Evolutionary conservation across 352 stramenopile species (phyloP), one percentile per base, ranked within the genome.

Genomic region (Phytophthora sp.): DNA sequence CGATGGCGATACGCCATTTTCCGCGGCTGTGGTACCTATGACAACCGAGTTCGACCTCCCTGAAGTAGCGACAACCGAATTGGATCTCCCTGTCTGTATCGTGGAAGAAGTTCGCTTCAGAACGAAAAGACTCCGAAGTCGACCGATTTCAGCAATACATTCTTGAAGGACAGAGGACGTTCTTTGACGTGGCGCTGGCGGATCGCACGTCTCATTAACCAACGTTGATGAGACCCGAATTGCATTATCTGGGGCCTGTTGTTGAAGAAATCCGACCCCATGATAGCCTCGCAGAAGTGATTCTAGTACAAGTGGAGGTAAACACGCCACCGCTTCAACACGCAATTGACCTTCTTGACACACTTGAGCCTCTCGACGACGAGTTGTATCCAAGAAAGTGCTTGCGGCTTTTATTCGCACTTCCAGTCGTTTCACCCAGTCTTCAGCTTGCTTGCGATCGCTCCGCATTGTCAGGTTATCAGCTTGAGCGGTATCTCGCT

Each of bases 211-310:
- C 18, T 29, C 52, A 35, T 18, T 8, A 16, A 41, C 11, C 21
- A 49, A 23, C 12, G 7, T 27, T 2, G 45, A 13, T 15, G 13
- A 26, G 21, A n/a, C 24, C 16, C 39, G 31, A 33, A 23, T 1
- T 47, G 65, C 54, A 20, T 39, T 21, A 41, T 18, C 6, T 33
- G 50, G 39, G 13, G 29, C 38, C 9, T 86, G 71, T 64, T 93
- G 84, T 33, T n/a, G n/a, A n/a, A 90, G 59, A 33, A 86, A 93
- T 0, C 84, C 84, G 31, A 89, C 71, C 38, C 67, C 78, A 60
- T 90, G 79, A 41, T 84, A 88, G 9, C 76, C 76, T 9, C 84
- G 76, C 20, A 93, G 55, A 16, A 93, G 63, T 15, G 84, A 91
- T 54, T 91, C 82, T 12, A 93, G 71, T 8, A 93, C 76, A 20